Conservation (phyloP, 2,329 filamentous ascomycete genomes). For the Fusarium humuli region DNA sequence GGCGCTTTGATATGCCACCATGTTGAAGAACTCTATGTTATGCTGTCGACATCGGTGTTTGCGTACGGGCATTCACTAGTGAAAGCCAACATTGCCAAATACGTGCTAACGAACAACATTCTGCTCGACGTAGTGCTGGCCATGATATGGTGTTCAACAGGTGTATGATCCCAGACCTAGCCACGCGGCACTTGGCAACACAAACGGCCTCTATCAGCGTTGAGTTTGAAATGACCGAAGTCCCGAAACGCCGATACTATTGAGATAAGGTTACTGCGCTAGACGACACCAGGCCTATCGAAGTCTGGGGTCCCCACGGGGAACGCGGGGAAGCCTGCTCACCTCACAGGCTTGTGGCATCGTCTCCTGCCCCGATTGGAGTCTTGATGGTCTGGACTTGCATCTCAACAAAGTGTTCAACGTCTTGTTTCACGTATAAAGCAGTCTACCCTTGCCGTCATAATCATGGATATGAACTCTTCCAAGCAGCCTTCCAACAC, state of each 20-base stretch:
- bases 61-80: too few species aligned
- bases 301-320: neutral
- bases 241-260: neutral
- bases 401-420: neutral
- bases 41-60: too few species aligned
- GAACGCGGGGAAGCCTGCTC: neutral
- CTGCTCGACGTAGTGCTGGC: rapidly evolving
- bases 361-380: too few species aligned
- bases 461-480: neutral
- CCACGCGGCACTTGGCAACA: too few species aligned
- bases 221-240: neutral
- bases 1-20: too few species aligned
- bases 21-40: too few species aligned
- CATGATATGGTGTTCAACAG: too few species aligned
- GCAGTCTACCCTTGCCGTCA: neutral
- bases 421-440: neutral
- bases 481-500: neutral
- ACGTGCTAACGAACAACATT: too few species aligned
- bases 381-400: rapidly evolving
- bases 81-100: too few species aligned
- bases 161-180: too few species aligned
- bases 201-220: too few species aligned
- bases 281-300: neutral
- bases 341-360: neutral
- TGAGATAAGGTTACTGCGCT: neutral